phyloP scores from a whole-genome alignment of 768 basidiomycete genomes.

The Tulasnella sp. region DNA sequence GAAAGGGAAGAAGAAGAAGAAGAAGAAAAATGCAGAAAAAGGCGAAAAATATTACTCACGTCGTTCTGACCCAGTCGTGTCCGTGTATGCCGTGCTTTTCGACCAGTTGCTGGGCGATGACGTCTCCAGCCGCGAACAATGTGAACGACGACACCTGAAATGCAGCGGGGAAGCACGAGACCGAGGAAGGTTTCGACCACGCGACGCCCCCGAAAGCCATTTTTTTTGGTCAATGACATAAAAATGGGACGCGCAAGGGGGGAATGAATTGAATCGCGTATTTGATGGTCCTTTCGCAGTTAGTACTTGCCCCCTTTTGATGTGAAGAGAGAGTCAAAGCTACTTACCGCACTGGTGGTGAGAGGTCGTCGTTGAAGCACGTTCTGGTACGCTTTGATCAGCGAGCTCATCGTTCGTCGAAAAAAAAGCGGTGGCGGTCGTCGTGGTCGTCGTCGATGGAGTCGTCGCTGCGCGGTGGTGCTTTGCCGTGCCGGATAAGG shows the following conservation, averaged over 20 bases:
- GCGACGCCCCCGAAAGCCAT: background rate
- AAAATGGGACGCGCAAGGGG: constrained; percentile 20
- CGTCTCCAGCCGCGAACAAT: constrained; percentile 69
- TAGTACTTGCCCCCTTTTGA: background rate
- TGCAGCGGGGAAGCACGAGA: background rate
- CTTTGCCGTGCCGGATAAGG: background rate
- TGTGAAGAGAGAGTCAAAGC: background rate
- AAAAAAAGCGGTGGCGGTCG: background rate
- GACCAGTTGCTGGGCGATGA: constrained; percentile 82
- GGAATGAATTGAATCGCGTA: constrained; percentile 9
- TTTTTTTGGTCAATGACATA: constrained; percentile 27
- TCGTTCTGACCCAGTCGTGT: constrained; percentile 51
- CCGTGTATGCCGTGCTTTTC: constrained; percentile 59
- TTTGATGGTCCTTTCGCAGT: constrained; percentile 8
- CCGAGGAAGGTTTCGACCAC: background rate
- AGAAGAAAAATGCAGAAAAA: background rate
- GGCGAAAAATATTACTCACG: constrained; percentile 10
- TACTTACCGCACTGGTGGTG: constrained; percentile 33
- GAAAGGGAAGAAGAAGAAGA: background rate
- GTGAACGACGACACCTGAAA: constrained; percentile 20
- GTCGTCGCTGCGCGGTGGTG: background rate
- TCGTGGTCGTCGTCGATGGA: background rate
- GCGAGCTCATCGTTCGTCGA: constrained; percentile 44
- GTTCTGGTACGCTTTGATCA: constrained; percentile 47
- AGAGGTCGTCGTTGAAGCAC: constrained; percentile 35